phyloP scores from a whole-genome alignment of 2,329 filamentous ascomycete species.

The Leptographium radiaticola region DNA sequence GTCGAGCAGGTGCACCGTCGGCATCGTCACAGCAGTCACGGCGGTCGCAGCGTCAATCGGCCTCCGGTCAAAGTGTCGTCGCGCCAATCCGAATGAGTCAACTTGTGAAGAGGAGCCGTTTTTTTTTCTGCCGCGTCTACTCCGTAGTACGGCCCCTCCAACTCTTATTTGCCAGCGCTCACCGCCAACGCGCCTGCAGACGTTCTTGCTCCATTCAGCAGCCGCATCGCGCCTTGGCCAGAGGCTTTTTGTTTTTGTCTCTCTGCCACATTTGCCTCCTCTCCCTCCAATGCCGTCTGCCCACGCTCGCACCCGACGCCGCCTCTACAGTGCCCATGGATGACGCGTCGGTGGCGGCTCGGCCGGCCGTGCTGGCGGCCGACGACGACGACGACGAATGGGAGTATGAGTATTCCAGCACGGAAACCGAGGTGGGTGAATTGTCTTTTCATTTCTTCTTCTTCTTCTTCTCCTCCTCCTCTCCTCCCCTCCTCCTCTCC shows the following conservation, averaged over 20 bases:
- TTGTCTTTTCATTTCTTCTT: neutral
- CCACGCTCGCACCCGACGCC: neutral
- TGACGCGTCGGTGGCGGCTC: neutral
- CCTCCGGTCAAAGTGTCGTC: no score
- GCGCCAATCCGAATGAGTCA: no score
- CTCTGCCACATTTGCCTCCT: neutral
- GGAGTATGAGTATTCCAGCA: conserved; percentile 55
- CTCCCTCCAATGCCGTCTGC: neutral
- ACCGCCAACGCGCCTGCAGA: neutral
- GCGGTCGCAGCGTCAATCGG: no score
- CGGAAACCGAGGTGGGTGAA: conserved; percentile 43
- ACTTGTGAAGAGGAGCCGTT: no score
- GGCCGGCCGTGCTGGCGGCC: neutral
- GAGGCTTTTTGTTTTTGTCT: no score
- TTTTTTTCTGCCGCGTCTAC: neutral
- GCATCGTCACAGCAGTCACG: conserved; percentile 16
- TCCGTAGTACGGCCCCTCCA: neutral
- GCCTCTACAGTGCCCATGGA: neutral
- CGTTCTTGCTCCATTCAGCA: neutral
- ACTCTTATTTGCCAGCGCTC: neutral
- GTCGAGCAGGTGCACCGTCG: conserved; percentile 65
- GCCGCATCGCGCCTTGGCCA: no score
- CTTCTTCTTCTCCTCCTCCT: no score
- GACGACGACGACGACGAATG: conserved; percentile 34
- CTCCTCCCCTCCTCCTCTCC: no score